Conservation (phyloP, 768 basidiomycete genomes). For the Saitozyma sp. region DNA sequence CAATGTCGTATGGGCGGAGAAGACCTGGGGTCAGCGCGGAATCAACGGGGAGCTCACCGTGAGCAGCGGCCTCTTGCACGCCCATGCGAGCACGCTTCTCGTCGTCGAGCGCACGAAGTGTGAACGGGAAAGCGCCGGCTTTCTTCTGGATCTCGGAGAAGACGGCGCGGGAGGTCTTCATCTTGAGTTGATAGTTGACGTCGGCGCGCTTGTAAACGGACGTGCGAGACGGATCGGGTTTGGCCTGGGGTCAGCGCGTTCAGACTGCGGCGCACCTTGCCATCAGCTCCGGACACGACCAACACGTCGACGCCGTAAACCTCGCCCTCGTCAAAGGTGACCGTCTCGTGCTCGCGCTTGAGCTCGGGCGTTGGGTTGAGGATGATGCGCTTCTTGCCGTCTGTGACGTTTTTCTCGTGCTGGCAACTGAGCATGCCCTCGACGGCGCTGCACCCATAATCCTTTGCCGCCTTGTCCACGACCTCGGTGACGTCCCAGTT, state of each 20-base stretch:
- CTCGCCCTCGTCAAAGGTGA: conserved; percentile 85
- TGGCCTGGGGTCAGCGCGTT: conserved; percentile 63
- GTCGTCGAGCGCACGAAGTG: conserved; percentile 87
- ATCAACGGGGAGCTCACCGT: conserved; percentile 56
- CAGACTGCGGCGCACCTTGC: conserved; percentile 61
- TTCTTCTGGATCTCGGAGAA: conserved; percentile 98
- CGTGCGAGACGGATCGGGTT: conserved; percentile 82
- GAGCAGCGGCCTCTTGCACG: conserved; percentile 91
- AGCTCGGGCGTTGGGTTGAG: conserved; percentile 82
- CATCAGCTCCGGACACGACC: conserved; percentile 70
- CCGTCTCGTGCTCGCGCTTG: conserved; percentile 79
- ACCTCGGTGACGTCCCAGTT: conserved; percentile 93
- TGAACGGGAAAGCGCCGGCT: conserved; percentile 97
- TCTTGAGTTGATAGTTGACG: conserved; percentile 88
- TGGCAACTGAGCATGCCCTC: conserved; percentile 98
- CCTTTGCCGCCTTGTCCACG: conserved; percentile 66
- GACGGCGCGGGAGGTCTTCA: conserved; percentile 94
- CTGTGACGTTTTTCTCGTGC: conserved; percentile 89
- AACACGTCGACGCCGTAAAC: conserved; percentile 89
- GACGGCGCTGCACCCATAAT: conserved; percentile 79
- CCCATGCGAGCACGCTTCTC: conserved; percentile 95
- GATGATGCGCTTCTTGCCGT: conserved; percentile 94
- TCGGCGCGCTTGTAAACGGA: conserved; percentile 87
- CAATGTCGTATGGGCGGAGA: conserved; percentile 91
- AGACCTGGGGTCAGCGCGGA: conserved; percentile 54